These are phyloP conservation scores for Dentipellis sp. DNA, from an alignment of 768 basidiomycete species.

Conservation along the genomic window DNA sequence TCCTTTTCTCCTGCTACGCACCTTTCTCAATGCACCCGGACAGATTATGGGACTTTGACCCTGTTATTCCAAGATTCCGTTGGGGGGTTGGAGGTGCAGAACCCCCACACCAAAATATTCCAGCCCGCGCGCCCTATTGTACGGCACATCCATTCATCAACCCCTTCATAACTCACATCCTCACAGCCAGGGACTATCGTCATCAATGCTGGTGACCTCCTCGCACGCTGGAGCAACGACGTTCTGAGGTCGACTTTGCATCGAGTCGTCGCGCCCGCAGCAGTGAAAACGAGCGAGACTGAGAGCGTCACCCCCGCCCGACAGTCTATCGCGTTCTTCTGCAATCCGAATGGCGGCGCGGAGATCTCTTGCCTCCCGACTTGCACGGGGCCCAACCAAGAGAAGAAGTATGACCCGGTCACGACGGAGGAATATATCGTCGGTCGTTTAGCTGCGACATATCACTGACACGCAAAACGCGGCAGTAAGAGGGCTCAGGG, in stretches of 20 bases:
- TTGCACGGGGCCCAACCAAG: conserved; percentile 39
- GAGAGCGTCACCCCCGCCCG: conserved; percentile 54
- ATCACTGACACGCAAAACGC: conserved; percentile 16
- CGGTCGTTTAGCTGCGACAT: conserved; percentile 53
- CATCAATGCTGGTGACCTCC: conserved; percentile 73
- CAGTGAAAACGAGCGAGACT: conserved; percentile 34
- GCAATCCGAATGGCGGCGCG: conserved; percentile 68
- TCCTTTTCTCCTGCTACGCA: background rate
- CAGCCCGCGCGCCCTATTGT: conserved; percentile 73
- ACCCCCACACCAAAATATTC: conserved; percentile 65
- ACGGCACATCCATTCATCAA: conserved; percentile 17
- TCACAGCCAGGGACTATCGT: conserved; percentile 70
- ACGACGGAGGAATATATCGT: conserved; percentile 74
- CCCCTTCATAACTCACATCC: background rate
- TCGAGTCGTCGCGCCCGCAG: conserved; percentile 69
- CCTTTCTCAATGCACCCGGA: background rate
- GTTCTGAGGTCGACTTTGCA: conserved; percentile 72
- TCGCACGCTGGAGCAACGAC: conserved; percentile 81
- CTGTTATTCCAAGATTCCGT: conserved; percentile 79
- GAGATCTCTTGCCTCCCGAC: conserved; percentile 66
- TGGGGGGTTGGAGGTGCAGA: conserved; percentile 76
- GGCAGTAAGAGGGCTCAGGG: too few relatives aligned
- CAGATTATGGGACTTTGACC: conserved; percentile 77
- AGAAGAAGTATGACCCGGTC: conserved; percentile 58
- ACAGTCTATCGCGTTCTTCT: conserved; percentile 83